phyloP scores from a whole-genome alignment of 257 asterid species.

The Dorcoceras hygrometricum region DNA sequence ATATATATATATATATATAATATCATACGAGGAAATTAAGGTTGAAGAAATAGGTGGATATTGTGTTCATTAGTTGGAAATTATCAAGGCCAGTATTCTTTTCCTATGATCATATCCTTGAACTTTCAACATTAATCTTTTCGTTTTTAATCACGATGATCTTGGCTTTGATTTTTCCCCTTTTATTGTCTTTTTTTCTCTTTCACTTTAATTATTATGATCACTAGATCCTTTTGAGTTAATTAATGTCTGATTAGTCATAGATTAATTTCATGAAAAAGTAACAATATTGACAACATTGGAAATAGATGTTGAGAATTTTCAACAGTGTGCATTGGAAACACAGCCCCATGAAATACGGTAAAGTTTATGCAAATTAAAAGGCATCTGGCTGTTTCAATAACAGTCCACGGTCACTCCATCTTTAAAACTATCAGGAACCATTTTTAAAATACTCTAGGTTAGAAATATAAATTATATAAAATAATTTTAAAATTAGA shows the following conservation, averaged over 20 bases:
- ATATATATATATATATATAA: not conserved
- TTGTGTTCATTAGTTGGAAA: not conserved
- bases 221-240: constrained; percentile 1
- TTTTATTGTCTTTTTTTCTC: not conserved
- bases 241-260: constrained; percentile 25
- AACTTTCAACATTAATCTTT: constrained; percentile 17
- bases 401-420: too few species aligned
- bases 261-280: constrained; percentile 20
- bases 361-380: constrained; percentile 45
- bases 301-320: constrained; percentile 32
- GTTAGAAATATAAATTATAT: too few species aligned
- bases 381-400: constrained; percentile 24
- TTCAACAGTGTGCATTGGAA: constrained; percentile 63
- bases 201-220: not conserved
- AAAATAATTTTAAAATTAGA: too few species aligned
- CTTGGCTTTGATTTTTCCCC: not conserved
- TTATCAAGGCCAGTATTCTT: not conserved
- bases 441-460: too few species aligned
- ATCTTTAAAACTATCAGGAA: too few species aligned
- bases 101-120: not conserved
- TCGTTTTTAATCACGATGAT: not conserved
- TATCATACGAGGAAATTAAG: not conserved
- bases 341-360: constrained; percentile 83
- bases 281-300: constrained; percentile 23
- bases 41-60: not conserved